phyloP scores from a whole-genome alignment of 2,329 filamentous ascomycete genomes.

The Bipolaris cookei region DNA sequence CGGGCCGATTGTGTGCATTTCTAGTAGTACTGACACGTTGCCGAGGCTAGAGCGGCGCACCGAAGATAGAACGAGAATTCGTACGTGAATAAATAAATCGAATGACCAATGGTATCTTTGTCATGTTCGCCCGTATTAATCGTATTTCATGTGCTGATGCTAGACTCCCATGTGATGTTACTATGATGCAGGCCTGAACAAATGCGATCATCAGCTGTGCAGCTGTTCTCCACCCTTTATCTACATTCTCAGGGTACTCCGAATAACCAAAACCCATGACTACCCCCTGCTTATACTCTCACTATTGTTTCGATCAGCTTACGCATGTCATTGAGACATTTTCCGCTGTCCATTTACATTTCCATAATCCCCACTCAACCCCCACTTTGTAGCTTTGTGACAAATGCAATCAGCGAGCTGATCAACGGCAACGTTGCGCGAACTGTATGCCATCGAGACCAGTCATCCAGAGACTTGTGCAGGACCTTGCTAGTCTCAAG shows the following conservation, averaged over 20 bases:
- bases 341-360: not conserved
- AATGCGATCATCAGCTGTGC: not conserved
- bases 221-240: not conserved
- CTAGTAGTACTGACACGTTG: not conserved
- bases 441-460: conserved; percentile 6
- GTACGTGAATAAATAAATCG: not conserved
- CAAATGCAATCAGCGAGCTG: conserved; percentile 1
- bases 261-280: not conserved
- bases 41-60: not conserved
- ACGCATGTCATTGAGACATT: not conserved
- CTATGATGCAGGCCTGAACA: not conserved
- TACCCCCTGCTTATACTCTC: not conserved
- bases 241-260: not conserved
- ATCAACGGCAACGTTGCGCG: conserved; percentile 4
- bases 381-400: not conserved
- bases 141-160: not conserved
- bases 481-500: not conserved
- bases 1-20: not conserved
- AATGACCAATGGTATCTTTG: not conserved
- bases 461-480: conserved; percentile 3
- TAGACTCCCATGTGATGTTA: not conserved
- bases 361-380: not conserved
- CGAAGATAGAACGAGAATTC: not conserved
- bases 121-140: not conserved
- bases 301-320: not conserved